Conservation (phyloP, 1,139 yeast species). For the Pichia sp. region DNA sequence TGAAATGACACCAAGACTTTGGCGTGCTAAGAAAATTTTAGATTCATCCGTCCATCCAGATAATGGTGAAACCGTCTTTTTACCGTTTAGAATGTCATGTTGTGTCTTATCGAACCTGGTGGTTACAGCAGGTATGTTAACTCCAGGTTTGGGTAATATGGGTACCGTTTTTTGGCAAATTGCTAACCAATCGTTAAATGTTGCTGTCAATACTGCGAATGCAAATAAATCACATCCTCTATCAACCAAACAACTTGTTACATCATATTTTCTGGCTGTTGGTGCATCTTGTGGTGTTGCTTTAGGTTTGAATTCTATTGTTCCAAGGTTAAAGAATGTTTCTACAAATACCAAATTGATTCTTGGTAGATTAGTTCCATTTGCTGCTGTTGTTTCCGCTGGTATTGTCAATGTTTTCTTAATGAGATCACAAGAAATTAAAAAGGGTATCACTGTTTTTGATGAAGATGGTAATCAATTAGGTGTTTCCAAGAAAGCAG, state of each 20-base stretch:
- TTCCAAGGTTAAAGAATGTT: conserved; percentile 67
- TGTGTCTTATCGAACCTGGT: conserved; percentile 89
- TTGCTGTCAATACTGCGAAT: conserved; percentile 92
- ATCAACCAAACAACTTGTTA: conserved; percentile 65
- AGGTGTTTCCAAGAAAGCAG: conserved; percentile 82
- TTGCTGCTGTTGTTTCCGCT: conserved; percentile 96
- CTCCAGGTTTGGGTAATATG: conserved; percentile 81
- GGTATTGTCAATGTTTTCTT: conserved; percentile 90
- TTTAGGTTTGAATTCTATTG: conserved; percentile 79
- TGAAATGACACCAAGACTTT: conserved; percentile 69
- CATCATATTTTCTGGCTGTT: conserved; percentile 82
- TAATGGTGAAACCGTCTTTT: conserved; percentile 83
- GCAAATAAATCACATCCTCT: conserved; percentile 93
- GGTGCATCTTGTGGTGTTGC: conserved; percentile 95
- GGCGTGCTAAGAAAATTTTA: conserved; percentile 81
- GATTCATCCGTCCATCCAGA: conserved; percentile 94
- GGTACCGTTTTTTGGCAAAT: conserved; percentile 97
- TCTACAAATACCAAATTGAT: conserved; percentile 63
- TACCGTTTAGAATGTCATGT: conserved; percentile 96
- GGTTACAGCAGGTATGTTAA: conserved; percentile 95
- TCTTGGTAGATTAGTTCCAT: conserved; percentile 83
- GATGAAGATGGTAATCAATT: conserved; percentile 60
- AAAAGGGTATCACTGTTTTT: conserved; percentile 72
- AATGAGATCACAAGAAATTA: conserved; percentile 92
- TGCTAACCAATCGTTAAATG: conserved; percentile 92